These are phyloP conservation scores for Fusarium buxicola DNA, from an alignment of 2,329 filamentous ascomycete species.

Conservation along the genomic window DNA sequence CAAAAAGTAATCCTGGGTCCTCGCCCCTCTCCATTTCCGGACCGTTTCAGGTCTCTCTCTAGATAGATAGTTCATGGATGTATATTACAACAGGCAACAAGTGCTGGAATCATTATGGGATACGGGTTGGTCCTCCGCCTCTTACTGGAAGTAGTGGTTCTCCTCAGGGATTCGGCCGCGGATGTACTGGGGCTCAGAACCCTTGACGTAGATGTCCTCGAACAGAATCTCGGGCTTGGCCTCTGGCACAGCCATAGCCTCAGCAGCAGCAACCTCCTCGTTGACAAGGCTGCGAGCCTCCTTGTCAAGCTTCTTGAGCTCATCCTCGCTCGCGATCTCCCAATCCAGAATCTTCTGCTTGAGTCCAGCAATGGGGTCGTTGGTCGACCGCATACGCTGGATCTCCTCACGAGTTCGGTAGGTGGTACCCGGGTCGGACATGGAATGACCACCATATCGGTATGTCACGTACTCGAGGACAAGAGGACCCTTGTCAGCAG, in stretches of 20 bases:
- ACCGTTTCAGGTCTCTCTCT: slow-evolving; percentile 41
- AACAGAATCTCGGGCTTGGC: slow-evolving; percentile 84
- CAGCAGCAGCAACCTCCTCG: slow-evolving; percentile 88
- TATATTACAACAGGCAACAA: slow-evolving; percentile 50
- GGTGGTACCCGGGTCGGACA: slow-evolving; percentile 99
- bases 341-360: slow-evolving; percentile 99
- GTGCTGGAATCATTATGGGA: slow-evolving; percentile 50
- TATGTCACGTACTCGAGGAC: slow-evolving; percentile 99
- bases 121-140: slow-evolving; percentile 26
- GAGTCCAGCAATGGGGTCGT: slow-evolving; percentile 96
- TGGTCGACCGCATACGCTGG: slow-evolving; percentile 98
- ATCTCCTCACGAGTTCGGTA: slow-evolving; percentile 99
- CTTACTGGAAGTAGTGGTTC: slow-evolving; percentile 42
- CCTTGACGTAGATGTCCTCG: slow-evolving; percentile 64
- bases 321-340: slow-evolving; percentile 90
- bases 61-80: slow-evolving; percentile 48
- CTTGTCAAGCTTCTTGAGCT: slow-evolving; percentile 97
- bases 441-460: slow-evolving; percentile 99
- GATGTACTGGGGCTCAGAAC: slow-evolving; percentile 45
- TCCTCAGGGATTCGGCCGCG: slow-evolving; percentile 43
- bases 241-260: slow-evolving; percentile 87
- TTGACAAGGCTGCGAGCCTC: slow-evolving; percentile 87
- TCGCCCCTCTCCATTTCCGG: slow-evolving; percentile 42
- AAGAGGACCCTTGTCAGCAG: slow-evolving; percentile 86
- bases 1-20: slow-evolving; percentile 37